Evolutionary conservation across 768 basidiomycete species (phyloP).

Genomic region (Fomitopsis serialis): DNA sequence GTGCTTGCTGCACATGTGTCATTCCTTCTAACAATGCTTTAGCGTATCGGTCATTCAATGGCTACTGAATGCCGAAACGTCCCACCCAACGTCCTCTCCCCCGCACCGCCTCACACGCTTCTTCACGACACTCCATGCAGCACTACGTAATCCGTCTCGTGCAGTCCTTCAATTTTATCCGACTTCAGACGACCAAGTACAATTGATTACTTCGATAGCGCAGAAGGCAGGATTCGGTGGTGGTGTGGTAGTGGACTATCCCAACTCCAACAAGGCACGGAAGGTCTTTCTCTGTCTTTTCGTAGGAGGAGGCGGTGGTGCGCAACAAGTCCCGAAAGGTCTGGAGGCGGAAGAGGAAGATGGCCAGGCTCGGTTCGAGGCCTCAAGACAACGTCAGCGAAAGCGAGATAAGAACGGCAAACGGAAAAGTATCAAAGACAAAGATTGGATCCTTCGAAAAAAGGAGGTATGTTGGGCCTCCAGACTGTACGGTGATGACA

Average conservation of each 20-base stretch:
- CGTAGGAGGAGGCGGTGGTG: conserved; percentile 55
- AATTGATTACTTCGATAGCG: conserved; percentile 88
- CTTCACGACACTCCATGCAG: conserved; percentile 89
- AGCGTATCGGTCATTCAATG: conserved; percentile 99
- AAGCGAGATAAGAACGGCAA: conserved; percentile 57
- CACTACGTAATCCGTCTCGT: conserved; percentile 78
- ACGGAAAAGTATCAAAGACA: conserved; percentile 67
- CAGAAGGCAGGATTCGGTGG: conserved; percentile 96
- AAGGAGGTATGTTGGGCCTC: conserved; percentile 65
- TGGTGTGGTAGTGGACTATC: conserved; percentile 94
- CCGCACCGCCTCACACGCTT: conserved; percentile 81
- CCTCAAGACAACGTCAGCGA: conserved; percentile 64
- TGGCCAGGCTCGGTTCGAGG: conserved; percentile 65
- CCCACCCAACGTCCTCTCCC: conserved; percentile 83
- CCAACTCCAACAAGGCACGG: conserved; percentile 91
- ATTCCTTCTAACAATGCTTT: conserved; percentile 1
- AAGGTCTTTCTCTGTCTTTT: conserved; percentile 94
- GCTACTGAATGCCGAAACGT: conserved; percentile 94
- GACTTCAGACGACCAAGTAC: conserved; percentile 93
- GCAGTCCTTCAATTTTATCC: conserved; percentile 95
- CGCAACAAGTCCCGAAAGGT: conserved; percentile 66
- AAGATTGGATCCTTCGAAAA: conserved; percentile 94
- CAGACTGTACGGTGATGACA: not conserved
- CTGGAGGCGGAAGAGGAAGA: conserved; percentile 55
- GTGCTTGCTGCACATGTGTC: conserved; percentile 6